Conservation (phyloP, 257 asterid species). For the Verbena officinalis region DNA sequence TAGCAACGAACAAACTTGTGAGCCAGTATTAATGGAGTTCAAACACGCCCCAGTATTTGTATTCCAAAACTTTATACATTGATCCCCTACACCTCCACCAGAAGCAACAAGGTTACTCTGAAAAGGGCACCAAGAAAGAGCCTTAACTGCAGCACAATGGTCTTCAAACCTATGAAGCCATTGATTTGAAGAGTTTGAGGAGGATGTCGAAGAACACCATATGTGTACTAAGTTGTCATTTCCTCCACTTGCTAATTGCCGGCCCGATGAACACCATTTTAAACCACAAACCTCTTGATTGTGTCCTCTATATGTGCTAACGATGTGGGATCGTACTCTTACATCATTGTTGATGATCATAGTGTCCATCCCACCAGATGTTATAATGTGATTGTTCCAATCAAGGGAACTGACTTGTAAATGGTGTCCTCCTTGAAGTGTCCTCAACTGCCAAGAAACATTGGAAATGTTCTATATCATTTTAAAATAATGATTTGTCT, state of each 20-base stretch:
- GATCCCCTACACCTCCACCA: constrained; percentile 51
- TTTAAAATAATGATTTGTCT: too few species aligned
- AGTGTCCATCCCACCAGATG: constrained; percentile 46
- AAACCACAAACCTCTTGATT: constrained; percentile 39
- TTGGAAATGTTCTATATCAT: too few species aligned
- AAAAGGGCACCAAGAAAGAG: constrained; percentile 59
- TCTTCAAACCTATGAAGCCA: constrained; percentile 45
- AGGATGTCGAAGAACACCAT: constrained; percentile 35
- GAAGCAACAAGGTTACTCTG: constrained; percentile 57
- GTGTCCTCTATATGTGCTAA: constrained; percentile 43
- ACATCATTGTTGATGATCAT: constrained; percentile 43
- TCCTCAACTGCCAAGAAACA: constrained; percentile 37
- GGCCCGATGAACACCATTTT: constrained; percentile 45
- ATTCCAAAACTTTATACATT: constrained; percentile 52
- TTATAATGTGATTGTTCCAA: constrained; percentile 44
- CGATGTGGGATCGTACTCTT: constrained; percentile 32
- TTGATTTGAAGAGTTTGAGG: constrained; percentile 33
- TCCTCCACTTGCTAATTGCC: constrained; percentile 51
- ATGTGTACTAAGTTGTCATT: constrained; percentile 40
- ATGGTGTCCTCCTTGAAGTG: constrained; percentile 41
- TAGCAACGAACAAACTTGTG: constrained; percentile 50
- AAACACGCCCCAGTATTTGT: constrained; percentile 42
- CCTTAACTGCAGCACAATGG: constrained; percentile 52
- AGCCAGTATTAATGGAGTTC: constrained; percentile 46
- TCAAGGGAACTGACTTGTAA: constrained; percentile 48